Conservation (phyloP, 164 flowering plant species). For the Hamamelis virginiana region DNA sequence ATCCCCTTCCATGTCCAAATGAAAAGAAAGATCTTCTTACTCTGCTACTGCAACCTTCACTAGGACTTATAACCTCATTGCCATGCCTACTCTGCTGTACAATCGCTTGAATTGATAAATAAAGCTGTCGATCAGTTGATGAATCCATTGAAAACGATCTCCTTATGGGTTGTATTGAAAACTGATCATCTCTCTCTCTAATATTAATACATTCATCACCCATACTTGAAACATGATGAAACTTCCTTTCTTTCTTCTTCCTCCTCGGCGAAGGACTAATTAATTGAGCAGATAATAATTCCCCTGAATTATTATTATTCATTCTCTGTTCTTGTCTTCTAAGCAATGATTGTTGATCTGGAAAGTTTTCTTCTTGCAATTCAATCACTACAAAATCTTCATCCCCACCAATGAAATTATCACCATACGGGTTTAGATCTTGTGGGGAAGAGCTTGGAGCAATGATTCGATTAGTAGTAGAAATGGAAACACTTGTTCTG, state of each 20-base stretch:
- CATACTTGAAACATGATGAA: slow-evolving; percentile 56
- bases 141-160: slow-evolving; percentile 94
- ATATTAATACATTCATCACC: slow-evolving; percentile 82
- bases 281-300: too few species aligned
- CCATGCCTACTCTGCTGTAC: slow-evolving; percentile 35
- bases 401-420: slow-evolving; percentile 29
- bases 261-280: slow-evolving; percentile 37
- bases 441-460: slow-evolving; percentile 40
- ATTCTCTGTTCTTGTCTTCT: slow-evolving; percentile 26
- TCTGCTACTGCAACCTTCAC: slow-evolving; percentile 53
- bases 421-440: slow-evolving; percentile 31
- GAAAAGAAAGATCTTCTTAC: slow-evolving; percentile 62
- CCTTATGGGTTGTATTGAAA: slow-evolving; percentile 64
- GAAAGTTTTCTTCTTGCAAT: slow-evolving; percentile 28
- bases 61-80: slow-evolving; percentile 33
- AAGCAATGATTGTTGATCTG: slow-evolving; percentile 24
- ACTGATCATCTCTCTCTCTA: slow-evolving; percentile 59
- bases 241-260: slow-evolving; percentile 41
- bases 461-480: slow-evolving; percentile 27
- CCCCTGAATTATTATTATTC: slow-evolving; percentile 26
- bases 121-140: slow-evolving; percentile 61
- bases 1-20: slow-evolving; percentile 65
- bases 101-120: slow-evolving; percentile 60
- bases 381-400: slow-evolving; percentile 70
- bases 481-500: slow-evolving; percentile 61